Conservation (phyloP, 257 asterid species). For the Primulina eburnea region DNA sequence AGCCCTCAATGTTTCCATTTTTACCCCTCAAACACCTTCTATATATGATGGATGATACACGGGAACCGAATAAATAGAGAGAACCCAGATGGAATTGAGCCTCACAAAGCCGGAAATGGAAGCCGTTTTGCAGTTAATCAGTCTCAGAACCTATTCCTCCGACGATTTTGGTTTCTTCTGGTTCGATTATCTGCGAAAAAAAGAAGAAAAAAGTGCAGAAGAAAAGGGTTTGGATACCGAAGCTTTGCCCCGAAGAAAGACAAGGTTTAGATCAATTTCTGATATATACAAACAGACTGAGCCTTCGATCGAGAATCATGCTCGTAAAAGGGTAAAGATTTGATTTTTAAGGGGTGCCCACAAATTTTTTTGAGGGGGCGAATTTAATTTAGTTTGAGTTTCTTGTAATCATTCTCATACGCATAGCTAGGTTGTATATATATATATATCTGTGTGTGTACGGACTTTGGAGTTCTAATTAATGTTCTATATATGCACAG, state of each 20-base stretch:
- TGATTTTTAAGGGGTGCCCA: conserved; percentile 13
- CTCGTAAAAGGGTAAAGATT: conserved; percentile 19
- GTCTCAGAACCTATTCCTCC: conserved; percentile 46
- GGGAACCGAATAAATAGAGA: not conserved
- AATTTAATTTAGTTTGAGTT: not conserved
- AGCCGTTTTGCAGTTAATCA: conserved; percentile 63
- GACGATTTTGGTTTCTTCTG: conserved; percentile 24
- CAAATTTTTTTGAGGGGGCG: not conserved
- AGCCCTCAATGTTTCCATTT: not conserved
- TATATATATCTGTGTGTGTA: no score
- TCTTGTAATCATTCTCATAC: not conserved
- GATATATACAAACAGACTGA: conserved; percentile 39
- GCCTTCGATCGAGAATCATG: conserved; percentile 24
- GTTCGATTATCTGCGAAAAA: conserved; percentile 18
- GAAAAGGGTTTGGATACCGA: conserved; percentile 16
- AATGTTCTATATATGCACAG: no score
- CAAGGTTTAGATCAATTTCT: conserved; percentile 28
- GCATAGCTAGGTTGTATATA: no score
- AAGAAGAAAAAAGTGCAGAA: not conserved
- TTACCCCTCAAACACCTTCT: not conserved
- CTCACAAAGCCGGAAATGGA: conserved; percentile 56
- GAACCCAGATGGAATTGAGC: conserved; percentile 35
- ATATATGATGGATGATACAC: not conserved
- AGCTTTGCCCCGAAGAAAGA: conserved; percentile 35
- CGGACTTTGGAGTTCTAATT: no score